These are phyloP conservation scores for Aureobasidium sp. DNA, from an alignment of 2,329 filamentous ascomycete genomes.

Conservation along the genomic window DNA sequence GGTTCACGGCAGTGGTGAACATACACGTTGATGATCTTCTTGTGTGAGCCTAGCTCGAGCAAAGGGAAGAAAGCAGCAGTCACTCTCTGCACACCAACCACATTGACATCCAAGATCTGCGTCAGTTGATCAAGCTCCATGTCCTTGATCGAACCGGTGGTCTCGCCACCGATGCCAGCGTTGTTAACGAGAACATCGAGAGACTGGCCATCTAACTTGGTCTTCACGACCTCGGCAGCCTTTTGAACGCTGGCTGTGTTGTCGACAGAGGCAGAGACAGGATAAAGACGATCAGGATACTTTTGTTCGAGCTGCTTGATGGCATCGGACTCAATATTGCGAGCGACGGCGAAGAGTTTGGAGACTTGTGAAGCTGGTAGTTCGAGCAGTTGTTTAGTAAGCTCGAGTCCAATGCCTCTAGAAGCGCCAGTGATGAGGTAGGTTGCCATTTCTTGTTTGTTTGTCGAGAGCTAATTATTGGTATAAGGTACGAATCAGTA, in stretches of 20 bases:
- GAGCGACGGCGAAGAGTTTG: constrained; percentile 46
- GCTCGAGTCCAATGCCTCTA: constrained; percentile 41
- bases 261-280: constrained; percentile 45
- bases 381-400: constrained; percentile 36
- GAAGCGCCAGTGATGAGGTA: constrained; percentile 41
- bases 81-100: constrained; percentile 44
- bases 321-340: constrained; percentile 35
- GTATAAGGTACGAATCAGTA: too few relatives aligned
- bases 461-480: too few relatives aligned
- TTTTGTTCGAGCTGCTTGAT: constrained; percentile 40
- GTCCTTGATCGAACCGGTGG: constrained; percentile 20
- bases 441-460: constrained; percentile 30
- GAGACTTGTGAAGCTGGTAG: constrained; percentile 35
- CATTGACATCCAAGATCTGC: constrained; percentile 39
- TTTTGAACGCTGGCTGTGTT: constrained; percentile 37
- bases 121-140: constrained; percentile 29
- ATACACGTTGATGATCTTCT: constrained; percentile 53
- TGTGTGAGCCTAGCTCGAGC: constrained; percentile 40
- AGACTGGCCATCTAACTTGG: constrained; percentile 40
- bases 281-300: constrained; percentile 39
- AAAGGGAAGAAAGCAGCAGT: constrained; percentile 44
- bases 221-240: constrained; percentile 39
- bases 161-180: constrained; percentile 37
- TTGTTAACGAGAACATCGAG: constrained; percentile 56
- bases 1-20: constrained; percentile 1